Evolutionary conservation across 2,329 filamentous ascomycete genomes (phyloP).

Genomic region (Capronia americana): DNA sequence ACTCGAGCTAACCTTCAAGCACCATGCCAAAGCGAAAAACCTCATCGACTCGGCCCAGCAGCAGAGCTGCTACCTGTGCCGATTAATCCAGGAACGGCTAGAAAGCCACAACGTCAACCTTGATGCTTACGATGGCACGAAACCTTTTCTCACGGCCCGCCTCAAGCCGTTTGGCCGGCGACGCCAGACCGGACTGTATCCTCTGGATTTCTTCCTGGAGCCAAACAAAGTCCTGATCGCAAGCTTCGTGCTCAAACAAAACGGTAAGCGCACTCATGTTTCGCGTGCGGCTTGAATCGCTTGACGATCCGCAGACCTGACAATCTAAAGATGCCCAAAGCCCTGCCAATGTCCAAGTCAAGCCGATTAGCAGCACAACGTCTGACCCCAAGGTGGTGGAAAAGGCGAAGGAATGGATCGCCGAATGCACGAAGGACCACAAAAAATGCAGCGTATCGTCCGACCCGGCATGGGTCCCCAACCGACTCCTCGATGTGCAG

Average conservation of each 20-base stretch:
- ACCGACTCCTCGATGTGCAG: conserved; percentile 19
- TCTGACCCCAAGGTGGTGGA: conserved; percentile 18
- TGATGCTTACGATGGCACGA: not conserved
- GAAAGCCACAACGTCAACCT: conserved; percentile 4
- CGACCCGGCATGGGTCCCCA: conserved; percentile 19
- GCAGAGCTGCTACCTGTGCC: not conserved
- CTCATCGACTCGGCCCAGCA: not conserved
- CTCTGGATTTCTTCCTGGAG: conserved; percentile 22
- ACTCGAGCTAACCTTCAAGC: not conserved
- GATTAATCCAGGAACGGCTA: not conserved
- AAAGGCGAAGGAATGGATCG: conserved; percentile 21
- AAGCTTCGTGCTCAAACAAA: conserved; percentile 21
- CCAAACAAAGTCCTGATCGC: not conserved
- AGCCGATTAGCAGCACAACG: conserved; percentile 16
- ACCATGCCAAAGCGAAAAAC: not conserved
- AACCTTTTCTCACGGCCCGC: not conserved
- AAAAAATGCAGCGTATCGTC: conserved; percentile 12
- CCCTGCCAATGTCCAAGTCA: not conserved
- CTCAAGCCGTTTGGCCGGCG: not conserved
- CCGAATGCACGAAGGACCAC: conserved; percentile 14
- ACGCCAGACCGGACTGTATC: conserved; percentile 8
- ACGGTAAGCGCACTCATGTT: conserved; percentile 3
- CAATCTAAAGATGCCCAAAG: not conserved
- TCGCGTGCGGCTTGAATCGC: not conserved
- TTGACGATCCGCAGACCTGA: not conserved